Evolutionary conservation across 805 yeast species (phyloP).

Genomic region (Pichia insulana): DNA sequence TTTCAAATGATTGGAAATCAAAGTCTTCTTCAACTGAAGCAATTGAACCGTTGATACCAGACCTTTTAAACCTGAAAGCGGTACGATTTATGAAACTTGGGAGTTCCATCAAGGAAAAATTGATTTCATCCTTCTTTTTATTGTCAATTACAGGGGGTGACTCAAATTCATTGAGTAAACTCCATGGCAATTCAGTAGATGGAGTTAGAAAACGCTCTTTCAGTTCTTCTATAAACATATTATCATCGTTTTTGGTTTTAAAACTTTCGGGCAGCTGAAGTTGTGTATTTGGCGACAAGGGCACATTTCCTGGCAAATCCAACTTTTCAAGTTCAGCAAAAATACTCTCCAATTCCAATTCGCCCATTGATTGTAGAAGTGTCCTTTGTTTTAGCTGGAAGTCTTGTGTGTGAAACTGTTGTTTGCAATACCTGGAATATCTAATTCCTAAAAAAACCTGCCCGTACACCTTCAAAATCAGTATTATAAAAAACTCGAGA

Average conservation of each 20-base stretch:
- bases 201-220: conserved; percentile 51
- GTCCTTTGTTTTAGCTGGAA: too few species aligned
- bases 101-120: conserved; percentile 37
- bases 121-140: conserved; percentile 17
- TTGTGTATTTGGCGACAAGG: conserved; percentile 7
- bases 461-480: too few species aligned
- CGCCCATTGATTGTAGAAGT: too few species aligned
- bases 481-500: too few species aligned
- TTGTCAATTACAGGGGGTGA: conserved; percentile 33
- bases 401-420: too few species aligned
- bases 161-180: conserved; percentile 62
- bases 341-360: too few species aligned
- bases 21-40: conserved; percentile 53
- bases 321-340: too few species aligned
- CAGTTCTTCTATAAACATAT: conserved; percentile 19
- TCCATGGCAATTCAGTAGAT: conserved; percentile 54
- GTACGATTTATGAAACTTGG: conserved; percentile 64
- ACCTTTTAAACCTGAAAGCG: conserved; percentile 55
- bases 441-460: too few species aligned
- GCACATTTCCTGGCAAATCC: not conserved
- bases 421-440: too few species aligned
- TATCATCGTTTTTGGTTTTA: not conserved
- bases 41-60: conserved; percentile 70
- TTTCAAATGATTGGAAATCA: conserved; percentile 31
- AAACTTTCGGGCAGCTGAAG: not conserved